A percentile compares a stretch with the other conserved stretches of the same genome.
Evolutionary conservation across 345 rosid genomes (phyloP).

Genomic region (Eucalyptus coolabah): DNA sequence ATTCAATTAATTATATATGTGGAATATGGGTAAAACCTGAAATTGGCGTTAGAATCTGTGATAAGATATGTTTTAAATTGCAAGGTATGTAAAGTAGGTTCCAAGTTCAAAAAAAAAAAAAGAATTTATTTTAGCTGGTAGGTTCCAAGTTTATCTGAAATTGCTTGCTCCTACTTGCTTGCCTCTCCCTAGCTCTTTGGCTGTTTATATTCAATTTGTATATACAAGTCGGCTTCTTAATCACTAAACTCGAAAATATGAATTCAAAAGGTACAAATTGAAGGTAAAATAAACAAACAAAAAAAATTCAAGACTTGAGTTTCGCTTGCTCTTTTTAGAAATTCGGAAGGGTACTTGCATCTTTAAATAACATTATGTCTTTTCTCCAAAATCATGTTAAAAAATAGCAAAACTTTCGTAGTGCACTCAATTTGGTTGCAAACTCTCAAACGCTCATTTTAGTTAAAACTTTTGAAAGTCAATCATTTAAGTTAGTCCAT

Average conservation of each 20-base stretch:
- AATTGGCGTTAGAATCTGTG: rapidly evolving
- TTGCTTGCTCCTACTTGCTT: rapidly evolving
- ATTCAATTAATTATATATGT: too few species aligned
- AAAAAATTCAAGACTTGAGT: neutral
- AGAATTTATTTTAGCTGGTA: too few species aligned
- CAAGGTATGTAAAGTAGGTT: too few species aligned
- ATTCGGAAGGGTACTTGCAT: neutral
- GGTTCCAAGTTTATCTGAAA: too few species aligned
- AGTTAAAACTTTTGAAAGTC: neutral
- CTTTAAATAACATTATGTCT: neutral
- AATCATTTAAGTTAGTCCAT: neutral
- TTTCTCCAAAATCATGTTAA: neutral
- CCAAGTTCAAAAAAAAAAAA: rapidly evolving
- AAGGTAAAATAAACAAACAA: neutral
- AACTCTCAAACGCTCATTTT: neutral
- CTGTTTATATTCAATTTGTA: too few species aligned
- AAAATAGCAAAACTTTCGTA: neutral
- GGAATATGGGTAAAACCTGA: rapidly evolving
- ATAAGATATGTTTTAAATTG: too few species aligned
- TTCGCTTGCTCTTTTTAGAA: neutral
- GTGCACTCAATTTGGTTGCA: neutral
- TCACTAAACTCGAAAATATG: neutral
- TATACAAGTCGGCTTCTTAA: neutral
- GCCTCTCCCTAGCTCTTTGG: neutral
- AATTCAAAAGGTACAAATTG: neutral